A percentile compares a stretch with the other conserved stretches of the same genome.
Conservation (phyloP, 1,284 basidiomycete genomes). For the Vanrija pseudolonga region DNA sequence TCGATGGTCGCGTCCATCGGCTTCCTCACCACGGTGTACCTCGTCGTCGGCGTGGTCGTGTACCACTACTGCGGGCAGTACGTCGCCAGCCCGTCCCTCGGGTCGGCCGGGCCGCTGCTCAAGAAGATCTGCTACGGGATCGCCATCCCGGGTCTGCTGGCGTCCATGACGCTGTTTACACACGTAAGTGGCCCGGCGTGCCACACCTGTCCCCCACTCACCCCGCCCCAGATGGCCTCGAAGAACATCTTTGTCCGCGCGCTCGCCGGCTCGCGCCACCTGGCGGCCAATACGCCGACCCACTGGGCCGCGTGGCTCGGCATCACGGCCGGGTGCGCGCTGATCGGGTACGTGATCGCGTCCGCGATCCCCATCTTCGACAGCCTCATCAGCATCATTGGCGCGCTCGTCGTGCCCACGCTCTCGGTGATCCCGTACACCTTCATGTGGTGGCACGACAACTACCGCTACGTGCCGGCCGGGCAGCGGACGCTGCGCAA, state of each 20-base stretch:
- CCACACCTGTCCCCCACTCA: not conserved
- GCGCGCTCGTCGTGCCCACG: constrained; percentile 13
- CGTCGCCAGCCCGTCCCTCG: constrained; percentile 16
- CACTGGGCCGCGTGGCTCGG: constrained; percentile 59
- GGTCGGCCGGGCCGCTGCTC: constrained; percentile 4
- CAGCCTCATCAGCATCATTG: constrained; percentile 20
- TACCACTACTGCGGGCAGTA: constrained; percentile 21
- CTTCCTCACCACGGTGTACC: not conserved
- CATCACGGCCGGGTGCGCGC: not conserved
- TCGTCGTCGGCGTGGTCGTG: not conserved
- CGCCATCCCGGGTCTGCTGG: constrained; percentile 18
- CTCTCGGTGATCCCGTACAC: constrained; percentile 8
- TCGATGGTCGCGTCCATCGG: not conserved
- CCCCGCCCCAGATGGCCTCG: constrained; percentile 47
- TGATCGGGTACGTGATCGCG: constrained; percentile 5
- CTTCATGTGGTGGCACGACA: constrained; percentile 30
- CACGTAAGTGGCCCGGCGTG: not conserved
- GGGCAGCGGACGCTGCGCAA: not conserved
- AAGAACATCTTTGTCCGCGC: constrained; percentile 61
- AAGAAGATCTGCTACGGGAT: constrained; percentile 27
- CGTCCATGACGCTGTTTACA: not conserved
- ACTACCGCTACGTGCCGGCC: constrained; percentile 10
- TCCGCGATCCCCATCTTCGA: constrained; percentile 15
- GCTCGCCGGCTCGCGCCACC: constrained; percentile 57
- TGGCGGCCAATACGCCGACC: constrained; percentile 57